These are phyloP conservation scores for Pleodorina starrii DNA, from an alignment of 139 green algal genomes.

Conservation along the genomic window DNA sequence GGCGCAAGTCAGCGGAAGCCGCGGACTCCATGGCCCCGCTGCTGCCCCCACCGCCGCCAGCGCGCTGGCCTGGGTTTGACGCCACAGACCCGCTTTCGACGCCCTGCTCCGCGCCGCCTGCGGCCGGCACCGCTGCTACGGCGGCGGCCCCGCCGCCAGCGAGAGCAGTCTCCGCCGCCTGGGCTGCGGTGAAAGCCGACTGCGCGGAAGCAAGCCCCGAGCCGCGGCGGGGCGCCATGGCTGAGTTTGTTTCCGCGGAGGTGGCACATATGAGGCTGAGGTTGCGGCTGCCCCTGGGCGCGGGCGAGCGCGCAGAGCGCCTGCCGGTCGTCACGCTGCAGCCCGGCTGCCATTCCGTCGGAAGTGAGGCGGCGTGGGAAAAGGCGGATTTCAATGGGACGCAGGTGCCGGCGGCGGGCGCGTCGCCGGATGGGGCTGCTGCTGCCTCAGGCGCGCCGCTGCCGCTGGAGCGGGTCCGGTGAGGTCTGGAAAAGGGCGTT, in stretches of 20 bases:
- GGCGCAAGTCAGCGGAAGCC: constrained; percentile 12
- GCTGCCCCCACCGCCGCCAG: not conserved
- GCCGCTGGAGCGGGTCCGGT: not conserved
- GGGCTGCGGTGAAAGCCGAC: not conserved
- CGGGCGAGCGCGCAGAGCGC: constrained; percentile 29
- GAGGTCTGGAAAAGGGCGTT: not conserved
- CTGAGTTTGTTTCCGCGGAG: not conserved
- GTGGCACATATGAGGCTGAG: constrained; percentile 4
- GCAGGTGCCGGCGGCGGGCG: not conserved
- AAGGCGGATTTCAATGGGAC: constrained; percentile 12
- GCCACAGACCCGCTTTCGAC: not conserved
- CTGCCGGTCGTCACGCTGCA: constrained; percentile 7
- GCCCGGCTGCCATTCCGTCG: constrained; percentile 24
- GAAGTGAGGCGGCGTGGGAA: not conserved
- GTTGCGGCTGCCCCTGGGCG: constrained; percentile 2
- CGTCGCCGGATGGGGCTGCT: not conserved
- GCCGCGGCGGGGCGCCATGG: not conserved
- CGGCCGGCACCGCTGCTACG: not conserved
- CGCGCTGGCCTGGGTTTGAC: not conserved
- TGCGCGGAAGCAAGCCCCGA: not conserved
- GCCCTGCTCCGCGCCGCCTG: not conserved
- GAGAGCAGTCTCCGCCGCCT: not conserved
- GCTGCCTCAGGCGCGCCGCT: not conserved
- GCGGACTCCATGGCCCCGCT: not conserved
- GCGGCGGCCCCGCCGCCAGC: not conserved